Evolutionary conservation across 2,329 filamentous ascomycete species (phyloP).

Genomic region (Cercospora janseana): DNA sequence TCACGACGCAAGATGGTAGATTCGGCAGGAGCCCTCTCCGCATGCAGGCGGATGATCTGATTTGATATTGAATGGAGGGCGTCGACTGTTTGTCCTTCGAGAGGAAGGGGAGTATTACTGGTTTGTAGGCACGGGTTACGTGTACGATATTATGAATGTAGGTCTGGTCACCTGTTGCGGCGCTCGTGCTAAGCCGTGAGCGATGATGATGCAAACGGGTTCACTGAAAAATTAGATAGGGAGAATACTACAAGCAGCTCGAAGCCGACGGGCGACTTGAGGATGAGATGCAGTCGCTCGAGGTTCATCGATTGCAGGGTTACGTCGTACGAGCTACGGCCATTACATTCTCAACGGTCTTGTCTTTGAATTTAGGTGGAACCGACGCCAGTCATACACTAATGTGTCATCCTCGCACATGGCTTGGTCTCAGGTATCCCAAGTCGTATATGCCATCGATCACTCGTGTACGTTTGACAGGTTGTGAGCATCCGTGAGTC

Average conservation of each 20-base stretch:
- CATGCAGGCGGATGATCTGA: neutral
- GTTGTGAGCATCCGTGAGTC: constrained; percentile 1
- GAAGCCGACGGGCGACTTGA: constrained; percentile 5
- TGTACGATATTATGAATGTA: constrained; percentile 15
- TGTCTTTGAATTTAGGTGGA: no score
- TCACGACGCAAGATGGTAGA: neutral
- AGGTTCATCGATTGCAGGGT: constrained; percentile 12
- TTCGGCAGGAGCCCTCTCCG: constrained; percentile 1
- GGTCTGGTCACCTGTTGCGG: neutral
- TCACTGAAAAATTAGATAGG: neutral
- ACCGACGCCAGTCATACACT: no score
- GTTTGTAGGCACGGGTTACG: constrained; percentile 9
- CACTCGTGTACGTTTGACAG: neutral
- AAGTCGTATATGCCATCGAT: no score
- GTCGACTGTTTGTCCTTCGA: neutral
- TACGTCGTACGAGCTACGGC: no score
- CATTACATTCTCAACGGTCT: no score
- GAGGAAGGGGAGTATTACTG: neutral
- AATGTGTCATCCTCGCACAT: no score
- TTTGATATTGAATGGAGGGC: constrained; percentile 1
- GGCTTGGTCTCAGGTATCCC: no score
- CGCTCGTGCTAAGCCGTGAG: neutral
- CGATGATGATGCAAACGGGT: no score
- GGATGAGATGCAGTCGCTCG: constrained; percentile 3
- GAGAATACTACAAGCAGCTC: neutral